phyloP scores from a whole-genome alignment of 441 rosid species.

The Populus tomentosa region DNA sequence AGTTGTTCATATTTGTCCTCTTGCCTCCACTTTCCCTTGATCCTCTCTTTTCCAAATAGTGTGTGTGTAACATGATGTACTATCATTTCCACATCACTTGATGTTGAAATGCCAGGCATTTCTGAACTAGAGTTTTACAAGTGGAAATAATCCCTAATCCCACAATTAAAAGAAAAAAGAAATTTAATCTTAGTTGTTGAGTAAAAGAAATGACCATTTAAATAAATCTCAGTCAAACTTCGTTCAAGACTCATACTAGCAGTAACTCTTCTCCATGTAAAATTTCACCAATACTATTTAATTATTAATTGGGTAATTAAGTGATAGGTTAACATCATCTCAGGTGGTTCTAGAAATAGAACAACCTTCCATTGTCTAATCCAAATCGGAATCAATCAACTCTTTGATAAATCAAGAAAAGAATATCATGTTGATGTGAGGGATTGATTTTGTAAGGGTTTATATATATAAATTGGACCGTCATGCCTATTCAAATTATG shows the following conservation, averaged over 20 bases:
- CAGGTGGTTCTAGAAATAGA: background rate
- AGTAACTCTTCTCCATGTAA: no score
- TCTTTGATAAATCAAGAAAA: no score
- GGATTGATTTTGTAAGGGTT: no score
- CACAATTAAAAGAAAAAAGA: no score
- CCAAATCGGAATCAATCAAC: background rate
- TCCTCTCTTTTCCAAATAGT: background rate
- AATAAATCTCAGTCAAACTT: no score
- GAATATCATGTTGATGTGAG: background rate
- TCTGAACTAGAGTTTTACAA: background rate
- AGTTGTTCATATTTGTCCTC: background rate
- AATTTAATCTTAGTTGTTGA: no score
- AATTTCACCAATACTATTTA: no score
- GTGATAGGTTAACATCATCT: background rate
- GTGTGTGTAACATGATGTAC: background rate
- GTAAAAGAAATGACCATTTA: no score
- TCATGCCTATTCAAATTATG: background rate
- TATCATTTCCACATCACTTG: background rate
- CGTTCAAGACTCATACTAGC: no score
- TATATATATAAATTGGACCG: background rate
- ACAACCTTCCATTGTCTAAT: background rate
- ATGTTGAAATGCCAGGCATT: background rate
- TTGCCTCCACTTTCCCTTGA: background rate
- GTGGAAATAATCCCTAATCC: no score
- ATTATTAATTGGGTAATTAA: no score